Evolutionary conservation across 768 basidiomycete genomes (phyloP), one percentile per base, ranked within the genome.

Genomic region (Boletellus ananiceps): DNA sequence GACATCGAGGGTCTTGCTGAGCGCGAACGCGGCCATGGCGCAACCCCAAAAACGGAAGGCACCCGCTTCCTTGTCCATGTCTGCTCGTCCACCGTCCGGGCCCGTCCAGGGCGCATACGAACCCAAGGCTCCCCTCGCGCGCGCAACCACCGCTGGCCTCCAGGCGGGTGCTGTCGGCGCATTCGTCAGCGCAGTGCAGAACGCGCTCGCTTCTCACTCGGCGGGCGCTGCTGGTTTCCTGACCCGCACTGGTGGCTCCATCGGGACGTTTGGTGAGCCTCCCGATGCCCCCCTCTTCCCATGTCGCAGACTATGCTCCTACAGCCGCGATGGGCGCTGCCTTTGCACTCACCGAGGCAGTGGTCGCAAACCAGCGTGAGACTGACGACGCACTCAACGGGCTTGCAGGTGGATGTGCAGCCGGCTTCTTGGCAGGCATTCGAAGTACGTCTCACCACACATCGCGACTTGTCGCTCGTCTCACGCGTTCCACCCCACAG

Each of bases 401-500:
- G 42, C 86, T 85, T 40, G 81, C 82, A 44, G 93, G 88, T 47
- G 93, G 87, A 48, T 95, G 93, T 71, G 93, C 93, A 41, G 93
- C 93, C 44, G 93, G 93, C 40, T 92, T 95, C 71, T 71, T 95
- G 54, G 90, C 90, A 27, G 93, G 93, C 46, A 69, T 94, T 49
- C 79, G 89, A 74, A 78, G 90, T 92, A 60, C 35, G 79, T 49
- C 41, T 34, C 11, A 19, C 37, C 3, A 19, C 29, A 44, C 47
- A 43, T 15, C 38, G 39, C 38, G 46, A 29, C 13, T 25, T 29
- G 18, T 35, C 18, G 32, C 42, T 51, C 44, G 46, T 21, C 55
- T 63, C 31, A 66, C 49, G 3, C 34, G 46, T 31, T 21, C 13
- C 13, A n/a, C 46, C 8, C 37, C 36, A 46, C 56, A 94, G 92